Percentiles rank a stretch among this genome's conserved stretches.
These are phyloP conservation scores for Yarrowia divulgata DNA, from an alignment of 805 yeast species.

Conservation along the genomic window DNA sequence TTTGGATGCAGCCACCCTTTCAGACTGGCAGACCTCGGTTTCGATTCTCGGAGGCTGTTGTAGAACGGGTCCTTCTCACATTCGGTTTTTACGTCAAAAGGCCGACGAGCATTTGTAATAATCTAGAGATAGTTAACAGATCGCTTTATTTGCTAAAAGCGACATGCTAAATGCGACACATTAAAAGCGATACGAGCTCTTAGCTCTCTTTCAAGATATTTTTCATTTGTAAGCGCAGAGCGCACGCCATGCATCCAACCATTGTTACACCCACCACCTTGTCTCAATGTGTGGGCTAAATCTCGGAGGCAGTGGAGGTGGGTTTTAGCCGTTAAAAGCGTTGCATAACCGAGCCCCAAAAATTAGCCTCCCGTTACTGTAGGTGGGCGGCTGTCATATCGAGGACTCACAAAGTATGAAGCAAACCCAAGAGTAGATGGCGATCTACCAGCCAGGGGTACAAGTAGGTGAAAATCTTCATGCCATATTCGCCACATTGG, in stretches of 20 bases:
- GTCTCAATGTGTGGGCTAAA: no score
- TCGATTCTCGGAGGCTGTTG: slow-evolving; percentile 77
- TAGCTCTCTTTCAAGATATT: background rate
- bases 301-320: background rate
- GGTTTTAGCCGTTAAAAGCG: slow-evolving; percentile 12
- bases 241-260: slow-evolving; percentile 10
- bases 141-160: background rate
- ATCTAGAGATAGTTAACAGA: background rate
- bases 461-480: background rate
- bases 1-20: slow-evolving; percentile 58
- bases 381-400: no score
- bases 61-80: slow-evolving; percentile 65
- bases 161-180: background rate
- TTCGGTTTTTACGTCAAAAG: slow-evolving; percentile 41
- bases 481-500: background rate
- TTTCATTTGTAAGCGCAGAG: slow-evolving; percentile 6
- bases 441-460: slow-evolving; percentile 4
- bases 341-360: slow-evolving; percentile 8
- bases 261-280: no score
- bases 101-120: background rate
- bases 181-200: slow-evolving; percentile 17
- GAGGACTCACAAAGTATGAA: background rate
- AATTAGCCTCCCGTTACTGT: background rate
- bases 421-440: slow-evolving; percentile 17
- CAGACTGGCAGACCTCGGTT: slow-evolving; percentile 51